These are phyloP conservation scores for Phaeosphaeria sp. DNA, from an alignment of 2,329 filamentous ascomycete genomes.

Conservation along the genomic window DNA sequence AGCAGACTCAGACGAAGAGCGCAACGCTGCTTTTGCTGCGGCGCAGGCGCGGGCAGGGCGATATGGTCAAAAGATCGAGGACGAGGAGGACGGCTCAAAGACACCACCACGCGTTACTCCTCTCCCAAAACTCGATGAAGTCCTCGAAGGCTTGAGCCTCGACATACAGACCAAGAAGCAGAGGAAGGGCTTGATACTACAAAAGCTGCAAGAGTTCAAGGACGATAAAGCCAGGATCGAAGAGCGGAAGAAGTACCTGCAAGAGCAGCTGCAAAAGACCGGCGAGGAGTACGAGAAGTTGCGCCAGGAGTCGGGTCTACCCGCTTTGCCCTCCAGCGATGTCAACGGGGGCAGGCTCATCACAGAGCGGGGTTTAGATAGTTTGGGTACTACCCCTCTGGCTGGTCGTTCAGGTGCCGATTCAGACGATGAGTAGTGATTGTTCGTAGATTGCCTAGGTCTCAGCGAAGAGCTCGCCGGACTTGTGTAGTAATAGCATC, in stretches of 20 bases:
- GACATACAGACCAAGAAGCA: slow-evolving; percentile 68
- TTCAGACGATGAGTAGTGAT: slow-evolving; percentile 35
- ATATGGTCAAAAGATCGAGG: slow-evolving; percentile 64
- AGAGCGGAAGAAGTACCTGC: slow-evolving; percentile 77
- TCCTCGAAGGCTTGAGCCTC: slow-evolving; percentile 68
- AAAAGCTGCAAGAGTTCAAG: slow-evolving; percentile 69
- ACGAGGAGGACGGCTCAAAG: slow-evolving; percentile 55
- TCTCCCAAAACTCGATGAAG: slow-evolving; percentile 74
- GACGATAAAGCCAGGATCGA: slow-evolving; percentile 73
- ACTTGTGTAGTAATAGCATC: slow-evolving; percentile 11
- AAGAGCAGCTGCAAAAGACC: slow-evolving; percentile 79
- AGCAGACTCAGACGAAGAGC: slow-evolving; percentile 67
- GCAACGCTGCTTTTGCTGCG: slow-evolving; percentile 82
- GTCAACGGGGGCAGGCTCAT: slow-evolving; percentile 33
- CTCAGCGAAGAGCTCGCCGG: slow-evolving; percentile 5
- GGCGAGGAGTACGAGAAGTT: slow-evolving; percentile 72
- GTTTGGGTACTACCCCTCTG: slow-evolving; percentile 44
- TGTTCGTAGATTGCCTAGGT: slow-evolving; percentile 6
- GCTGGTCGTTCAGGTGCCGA: slow-evolving; percentile 30
- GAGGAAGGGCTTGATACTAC: slow-evolving; percentile 63
- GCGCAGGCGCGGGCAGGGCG: slow-evolving; percentile 88
- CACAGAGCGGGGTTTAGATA: slow-evolving; percentile 45
- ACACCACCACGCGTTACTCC: slow-evolving; percentile 78
- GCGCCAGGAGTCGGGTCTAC: slow-evolving; percentile 56
- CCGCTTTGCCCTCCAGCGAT: slow-evolving; percentile 38